phyloP scores from a whole-genome alignment of 2,329 filamentous ascomycete genomes.

The Chaetomium sp. region DNA sequence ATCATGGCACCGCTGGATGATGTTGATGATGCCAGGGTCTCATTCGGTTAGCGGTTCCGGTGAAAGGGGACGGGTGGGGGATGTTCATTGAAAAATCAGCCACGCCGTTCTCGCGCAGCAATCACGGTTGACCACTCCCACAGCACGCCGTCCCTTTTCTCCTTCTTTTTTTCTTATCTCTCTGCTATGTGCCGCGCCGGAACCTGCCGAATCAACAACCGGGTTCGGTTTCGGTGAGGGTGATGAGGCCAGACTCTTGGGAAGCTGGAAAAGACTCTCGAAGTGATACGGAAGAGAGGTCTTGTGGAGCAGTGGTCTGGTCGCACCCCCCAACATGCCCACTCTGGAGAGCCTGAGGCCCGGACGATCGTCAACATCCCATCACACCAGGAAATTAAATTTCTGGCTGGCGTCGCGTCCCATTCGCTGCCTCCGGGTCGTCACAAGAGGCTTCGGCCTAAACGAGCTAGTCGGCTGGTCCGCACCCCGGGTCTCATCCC shows the following conservation, averaged over 20 bases:
- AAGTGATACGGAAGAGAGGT: neutral
- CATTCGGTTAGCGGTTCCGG: slow-evolving; percentile 20
- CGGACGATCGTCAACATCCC: slow-evolving; percentile 32
- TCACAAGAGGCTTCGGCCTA: slow-evolving; percentile 32
- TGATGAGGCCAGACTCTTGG: neutral
- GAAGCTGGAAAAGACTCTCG: neutral
- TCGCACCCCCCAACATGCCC: slow-evolving; percentile 7
- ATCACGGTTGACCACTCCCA: neutral
- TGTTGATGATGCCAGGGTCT: neutral
- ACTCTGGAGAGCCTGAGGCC: slow-evolving; percentile 13
- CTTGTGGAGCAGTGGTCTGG: neutral
- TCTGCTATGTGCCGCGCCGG: neutral
- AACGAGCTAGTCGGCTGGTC: slow-evolving; percentile 22
- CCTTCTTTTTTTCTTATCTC: neutral
- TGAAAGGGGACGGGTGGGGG: slow-evolving; percentile 27
- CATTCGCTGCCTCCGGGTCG: slow-evolving; percentile 30
- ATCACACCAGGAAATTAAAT: slow-evolving; percentile 36
- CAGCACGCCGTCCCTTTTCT: neutral
- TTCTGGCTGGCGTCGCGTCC: slow-evolving; percentile 27
- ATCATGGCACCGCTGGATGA: neutral
- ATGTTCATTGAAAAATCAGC: slow-evolving; percentile 21
- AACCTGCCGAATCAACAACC: neutral
- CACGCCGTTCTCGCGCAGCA: slow-evolving; percentile 13
- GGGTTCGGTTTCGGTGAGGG: neutral
- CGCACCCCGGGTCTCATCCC: slow-evolving; percentile 6